Evolutionary conservation across 495 filamentous ascomycete genomes (phyloP), one percentile per base, ranked within the genome.

Genomic region (Penicillium psychrofluorescens): DNA sequence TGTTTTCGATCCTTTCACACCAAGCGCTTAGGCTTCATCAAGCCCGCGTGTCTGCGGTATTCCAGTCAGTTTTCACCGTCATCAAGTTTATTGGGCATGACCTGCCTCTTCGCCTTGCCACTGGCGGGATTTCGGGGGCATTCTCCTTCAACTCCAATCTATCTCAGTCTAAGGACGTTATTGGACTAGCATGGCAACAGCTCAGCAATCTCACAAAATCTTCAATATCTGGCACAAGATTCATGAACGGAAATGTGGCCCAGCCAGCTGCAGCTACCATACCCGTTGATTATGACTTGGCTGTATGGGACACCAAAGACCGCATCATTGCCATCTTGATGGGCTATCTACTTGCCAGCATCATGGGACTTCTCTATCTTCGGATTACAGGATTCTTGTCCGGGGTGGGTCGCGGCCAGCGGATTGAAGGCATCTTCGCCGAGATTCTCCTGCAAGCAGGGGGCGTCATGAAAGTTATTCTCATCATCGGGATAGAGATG

Each of bases 401-500:
- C 10, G 76, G 77, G 2, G 70, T 73, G 6, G 78, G 79, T 43
- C 74, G 79, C 16, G 81, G 77, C 2, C 84, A 85, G 38, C 79
- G 83, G 48, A 78, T 86, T 48, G 88, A 95, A 53, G 83, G 81
- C 6, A 66, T 85, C 6, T 65, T 94, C 43, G 83, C 88, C n/a
- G 91, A 96, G 48, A 67, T 82, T 1, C 74, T 99, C 14, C 78
- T 88, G 34, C 92, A 99, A 67, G 92, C 92, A 32, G 92, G 92
- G 34, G 92, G 92, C 4, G 90, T 99, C 10, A 80, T 95, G 76
- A 99, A 99, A 61, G 92, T 99, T 11, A 92, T 99, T 34, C 72
- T 97, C 16, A 99, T 99, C 51, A 99, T 99, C 47, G 88, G 89
- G 45, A 96, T 97, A 59, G 92, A 99, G 68, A 99, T 99, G 92